A percentile compares a stretch with the other conserved stretches of the same genome.
phyloP scores from a whole-genome alignment of 441 rosid species.

The Eutrema salsugineum region DNA sequence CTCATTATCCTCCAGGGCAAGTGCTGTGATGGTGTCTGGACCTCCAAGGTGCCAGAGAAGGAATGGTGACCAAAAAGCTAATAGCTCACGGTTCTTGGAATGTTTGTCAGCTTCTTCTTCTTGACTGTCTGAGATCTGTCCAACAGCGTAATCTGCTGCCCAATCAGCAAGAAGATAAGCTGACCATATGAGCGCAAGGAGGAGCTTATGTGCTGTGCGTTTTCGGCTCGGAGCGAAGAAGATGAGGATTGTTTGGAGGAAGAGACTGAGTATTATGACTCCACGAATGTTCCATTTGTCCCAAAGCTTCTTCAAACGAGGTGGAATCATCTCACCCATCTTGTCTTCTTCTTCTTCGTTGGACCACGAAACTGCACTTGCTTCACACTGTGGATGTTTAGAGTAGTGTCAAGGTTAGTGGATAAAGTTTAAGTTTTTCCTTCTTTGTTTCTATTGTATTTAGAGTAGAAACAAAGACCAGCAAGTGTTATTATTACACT shows the following conservation, averaged over 20 bases:
- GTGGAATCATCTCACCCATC: conserved; percentile 29
- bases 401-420: not conserved
- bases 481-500: conserved; percentile 11
- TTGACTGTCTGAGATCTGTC: conserved; percentile 47
- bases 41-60: conserved; percentile 73
- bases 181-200: conserved; percentile 41
- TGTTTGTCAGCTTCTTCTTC: not conserved
- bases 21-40: conserved; percentile 72
- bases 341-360: conserved; percentile 10
- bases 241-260: conserved; percentile 42
- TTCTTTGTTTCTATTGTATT: not conserved
- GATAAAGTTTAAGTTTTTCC: not conserved
- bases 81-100: conserved; percentile 24
- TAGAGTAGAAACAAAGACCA: conserved; percentile 3
- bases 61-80: conserved; percentile 66
- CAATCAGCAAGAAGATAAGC: conserved; percentile 53
- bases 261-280: conserved; percentile 42
- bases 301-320: conserved; percentile 26
- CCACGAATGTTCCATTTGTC: conserved; percentile 46
- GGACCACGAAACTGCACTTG: not conserved
- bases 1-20: conserved; percentile 58
- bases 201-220: conserved; percentile 24
- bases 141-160: conserved; percentile 49
- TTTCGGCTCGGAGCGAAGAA: conserved; percentile 40
- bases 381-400: conserved; percentile 9